These are phyloP conservation scores for Xylaria intraflava DNA, from an alignment of 495 filamentous ascomycete species.

Conservation along the genomic window DNA sequence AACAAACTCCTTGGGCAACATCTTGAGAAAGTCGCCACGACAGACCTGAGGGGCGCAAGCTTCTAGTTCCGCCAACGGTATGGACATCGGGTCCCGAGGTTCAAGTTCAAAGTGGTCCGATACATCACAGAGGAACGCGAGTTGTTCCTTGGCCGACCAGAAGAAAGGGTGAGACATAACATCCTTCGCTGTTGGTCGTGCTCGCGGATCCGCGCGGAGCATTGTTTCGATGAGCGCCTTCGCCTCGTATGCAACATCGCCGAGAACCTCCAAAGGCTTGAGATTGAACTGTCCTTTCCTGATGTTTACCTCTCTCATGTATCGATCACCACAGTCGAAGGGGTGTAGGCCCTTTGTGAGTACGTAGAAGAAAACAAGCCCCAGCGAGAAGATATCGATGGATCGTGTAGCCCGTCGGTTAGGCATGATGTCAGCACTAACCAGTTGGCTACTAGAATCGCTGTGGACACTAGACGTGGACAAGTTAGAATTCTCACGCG, in stretches of 20 bases:
- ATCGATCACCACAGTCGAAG: slow-evolving; percentile 86
- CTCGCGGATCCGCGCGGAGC: slow-evolving; percentile 65
- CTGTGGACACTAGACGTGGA: slow-evolving; percentile 38
- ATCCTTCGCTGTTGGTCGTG: slow-evolving; percentile 61
- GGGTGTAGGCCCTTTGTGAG: slow-evolving; percentile 87
- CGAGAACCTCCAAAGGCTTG: slow-evolving; percentile 59
- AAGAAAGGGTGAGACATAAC: slow-evolving; percentile 95
- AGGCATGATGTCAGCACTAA: slow-evolving; percentile 39
- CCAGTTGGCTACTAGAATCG: slow-evolving; percentile 36
- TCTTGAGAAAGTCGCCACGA: slow-evolving; percentile 65
- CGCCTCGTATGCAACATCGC: slow-evolving; percentile 79
- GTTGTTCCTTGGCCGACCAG: slow-evolving; percentile 79
- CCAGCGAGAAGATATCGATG: slow-evolving; percentile 94
- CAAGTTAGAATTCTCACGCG: slow-evolving; percentile 22
- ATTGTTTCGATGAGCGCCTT: slow-evolving; percentile 78
- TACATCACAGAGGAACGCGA: slow-evolving; percentile 85
- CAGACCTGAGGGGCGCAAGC: slow-evolving; percentile 29
- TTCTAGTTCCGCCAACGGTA: slow-evolving; percentile 56
- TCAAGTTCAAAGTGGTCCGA: slow-evolving; percentile 95
- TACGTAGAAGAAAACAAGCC: slow-evolving; percentile 94
- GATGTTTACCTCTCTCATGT: slow-evolving; percentile 94
- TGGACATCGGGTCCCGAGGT: slow-evolving; percentile 68
- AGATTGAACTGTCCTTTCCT: slow-evolving; percentile 77
- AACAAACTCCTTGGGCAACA: slow-evolving; percentile 70
- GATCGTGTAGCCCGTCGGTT: slow-evolving; percentile 83